Evolutionary conservation across 805 yeast species (phyloP), one percentile per base, ranked within the genome.

Genomic region (Pichia nakasei): DNA sequence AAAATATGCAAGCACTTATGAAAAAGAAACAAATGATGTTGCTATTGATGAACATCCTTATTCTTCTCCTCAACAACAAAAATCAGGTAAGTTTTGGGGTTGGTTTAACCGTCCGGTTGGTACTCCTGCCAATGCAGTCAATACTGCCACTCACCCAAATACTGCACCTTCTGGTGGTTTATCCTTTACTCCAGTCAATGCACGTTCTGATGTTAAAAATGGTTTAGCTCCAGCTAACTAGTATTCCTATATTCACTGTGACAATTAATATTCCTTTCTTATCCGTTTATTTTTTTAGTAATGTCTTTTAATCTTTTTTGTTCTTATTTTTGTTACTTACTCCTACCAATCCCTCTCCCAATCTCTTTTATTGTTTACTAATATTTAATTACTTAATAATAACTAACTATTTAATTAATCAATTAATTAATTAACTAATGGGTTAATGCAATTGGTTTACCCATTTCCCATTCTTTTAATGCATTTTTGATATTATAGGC

Each of bases 401-500:
- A 21, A 21, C 6, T 29, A 29, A 15, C 13, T 27, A 27, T 13
- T 6, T 27, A 27, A 27, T 27, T 6, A 27, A 9, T 27, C 3
- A 9, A 29, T 29, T 13, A 9, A 13, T 12, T 4, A n/a, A 9
- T 3, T 9, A 13, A 3, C 62, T 57, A 80, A 57, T 82, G 87
- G n/a, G 82, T 76, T 54, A 82, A 61, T 42, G 69, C 74, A 5
- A 81, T 76, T 4, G 80, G 78, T 55, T 76, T 73, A 19, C 86
- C 86, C 1, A 80, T 76, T 51, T 80, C 82, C 91, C 93, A 82
- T 39, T 82, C 87, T 60, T 76, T 78, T 37, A 88, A 72, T 6
- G 86, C 87, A 35, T 73, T 73, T 39, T 76, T 76, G 29, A 91
- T 77, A 57, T 85, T 89, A 39, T 71, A 69, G 95, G 96, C 88